Base-by-base conservation (phyloP, 345 rosid genomes). In the Kernera saxatilis region DNA sequence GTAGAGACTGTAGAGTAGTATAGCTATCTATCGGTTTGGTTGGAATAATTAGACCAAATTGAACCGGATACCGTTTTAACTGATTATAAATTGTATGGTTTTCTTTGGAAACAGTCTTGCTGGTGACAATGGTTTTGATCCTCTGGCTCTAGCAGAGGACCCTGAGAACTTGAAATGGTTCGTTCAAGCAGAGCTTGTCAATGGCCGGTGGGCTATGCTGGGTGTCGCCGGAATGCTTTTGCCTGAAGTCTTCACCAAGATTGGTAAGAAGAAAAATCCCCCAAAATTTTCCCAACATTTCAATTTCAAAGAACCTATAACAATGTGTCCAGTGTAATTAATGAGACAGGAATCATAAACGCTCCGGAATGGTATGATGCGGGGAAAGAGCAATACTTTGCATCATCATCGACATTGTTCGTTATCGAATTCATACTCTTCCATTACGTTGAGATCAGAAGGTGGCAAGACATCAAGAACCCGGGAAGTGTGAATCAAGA, bases 381-480 rank as follows among this genome's bases (percentile, higher is more conserved):
- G 0, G 98, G 98, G n/a, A 93, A 93, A 82, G 80, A 50, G 30
- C 88, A 93, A 64, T 93, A 93, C 69, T 93, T 93, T 33, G 98
- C 98, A 3, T 88, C 95, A 0, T 93, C 98, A 0, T 90, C 95
- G 2, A 93, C 98, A 17, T 82, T 93, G 36, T 93, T 93, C 29
- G 98, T 90, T 35, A 90, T 93, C 27, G 98, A 93, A 77, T 93
- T 90, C 85, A 93, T 93, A 13, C 62, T 90, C 76, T 93, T 93
- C 79, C 98, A 90, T 64, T 93, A 93, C 57, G 97, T 93, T 72
- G 98, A 93, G 80, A 90, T 93, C 59, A 83, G 98, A 82, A 75
- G 98, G 69, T 92, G 98, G 98, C 95, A 92, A 72, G 98, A 92
- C 77, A 92, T 90, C 9, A 92, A 92, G 83, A 92, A 92, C 87